Evolutionary conservation across 805 yeast genomes (phyloP), one percentile per base, ranked within the genome.

Genomic region (Pichia membranifaciens): DNA sequence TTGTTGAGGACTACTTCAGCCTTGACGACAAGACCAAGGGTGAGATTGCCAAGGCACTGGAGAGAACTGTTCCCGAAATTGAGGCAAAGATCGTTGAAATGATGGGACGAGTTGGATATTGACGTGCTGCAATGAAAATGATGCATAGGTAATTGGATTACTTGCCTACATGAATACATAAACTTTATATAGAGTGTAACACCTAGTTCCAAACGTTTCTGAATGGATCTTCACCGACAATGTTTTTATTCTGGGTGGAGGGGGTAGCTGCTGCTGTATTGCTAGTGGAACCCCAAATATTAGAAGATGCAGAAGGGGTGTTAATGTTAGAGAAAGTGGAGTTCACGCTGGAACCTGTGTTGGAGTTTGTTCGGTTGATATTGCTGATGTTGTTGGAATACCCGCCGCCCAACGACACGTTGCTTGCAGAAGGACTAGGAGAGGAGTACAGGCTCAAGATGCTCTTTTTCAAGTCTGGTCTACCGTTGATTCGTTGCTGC

Each of bases 381-480:
- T 7, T 39, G 17, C 22, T 45, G 8, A 18, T 25, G 32, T 16
- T 15, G 17, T 17, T 23, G 33, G 17, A 3, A 25, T 21, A 7
- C 3, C 34, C n/a, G 15, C 12, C 25, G 10, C 31, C 29, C 9
- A 44, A 44, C 18, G 49, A 45, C 2, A 45, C 17, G 17, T 29
- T 45, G 15, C 45, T 36, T 12, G 45, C 28, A 5, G 49, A 29
- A 2, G 61, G 64, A 17, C 70, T 66, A 18, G 83, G 85, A 2
- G 86, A 76, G 1, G 95, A 79, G 64, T 93, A 93, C 45, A 93
- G 73, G 21, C 97, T 88, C 50, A 93, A 68, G 50, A 93, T 93
- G 1, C 96, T 87, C 67, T 87, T 87, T 61, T 93, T 93, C 64
- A 93, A 74, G 59, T 91, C 97, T 3, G 93, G 91, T 59, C 96